Conservation (phyloP, 768 basidiomycete species). For the Sporobolomyces pararoseus region DNA sequence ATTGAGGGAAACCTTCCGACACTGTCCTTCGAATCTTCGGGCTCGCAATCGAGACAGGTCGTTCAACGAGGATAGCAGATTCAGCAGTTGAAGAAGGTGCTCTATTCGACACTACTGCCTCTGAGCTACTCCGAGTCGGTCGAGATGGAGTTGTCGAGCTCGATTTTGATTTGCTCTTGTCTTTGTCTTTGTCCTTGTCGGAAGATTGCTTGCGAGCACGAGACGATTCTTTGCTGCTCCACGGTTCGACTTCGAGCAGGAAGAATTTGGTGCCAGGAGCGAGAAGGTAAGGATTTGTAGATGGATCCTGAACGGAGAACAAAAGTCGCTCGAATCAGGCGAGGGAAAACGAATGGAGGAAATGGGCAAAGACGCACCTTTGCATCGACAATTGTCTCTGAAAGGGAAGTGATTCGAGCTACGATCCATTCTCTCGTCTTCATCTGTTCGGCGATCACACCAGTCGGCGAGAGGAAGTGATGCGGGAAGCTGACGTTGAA, state of each 20-base stretch:
- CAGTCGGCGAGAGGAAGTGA: conserved; percentile 87
- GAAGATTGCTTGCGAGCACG: conserved; percentile 33
- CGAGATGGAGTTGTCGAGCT: neutral
- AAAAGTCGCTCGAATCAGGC: no score
- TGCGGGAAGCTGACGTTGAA: conserved; percentile 98
- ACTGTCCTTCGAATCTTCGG: conserved; percentile 24
- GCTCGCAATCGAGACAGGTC: neutral
- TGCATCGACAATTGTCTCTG: conserved; percentile 76
- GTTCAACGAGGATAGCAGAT: conserved; percentile 34
- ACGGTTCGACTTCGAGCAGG: conserved; percentile 88
- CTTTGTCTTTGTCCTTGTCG: conserved; percentile 25
- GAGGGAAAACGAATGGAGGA: neutral
- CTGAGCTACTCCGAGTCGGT: conserved; percentile 10
- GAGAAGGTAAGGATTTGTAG: conserved; percentile 81
- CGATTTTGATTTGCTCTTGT: conserved; percentile 2
- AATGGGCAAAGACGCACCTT: conserved; percentile 56
- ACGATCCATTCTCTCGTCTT: conserved; percentile 90
- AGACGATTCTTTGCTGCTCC: conserved; percentile 51
- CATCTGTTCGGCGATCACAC: conserved; percentile 79
- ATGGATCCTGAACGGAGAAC: conserved; percentile 59
- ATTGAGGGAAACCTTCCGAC: conserved; percentile 19
- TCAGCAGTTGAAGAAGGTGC: conserved; percentile 8
- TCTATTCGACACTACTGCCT: neutral
- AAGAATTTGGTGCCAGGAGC: conserved; percentile 87
- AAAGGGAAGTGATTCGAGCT: conserved; percentile 80